Base-by-base conservation (phyloP, 2,329 filamentous ascomycete genomes). In the Alternaria brassicae region DNA sequence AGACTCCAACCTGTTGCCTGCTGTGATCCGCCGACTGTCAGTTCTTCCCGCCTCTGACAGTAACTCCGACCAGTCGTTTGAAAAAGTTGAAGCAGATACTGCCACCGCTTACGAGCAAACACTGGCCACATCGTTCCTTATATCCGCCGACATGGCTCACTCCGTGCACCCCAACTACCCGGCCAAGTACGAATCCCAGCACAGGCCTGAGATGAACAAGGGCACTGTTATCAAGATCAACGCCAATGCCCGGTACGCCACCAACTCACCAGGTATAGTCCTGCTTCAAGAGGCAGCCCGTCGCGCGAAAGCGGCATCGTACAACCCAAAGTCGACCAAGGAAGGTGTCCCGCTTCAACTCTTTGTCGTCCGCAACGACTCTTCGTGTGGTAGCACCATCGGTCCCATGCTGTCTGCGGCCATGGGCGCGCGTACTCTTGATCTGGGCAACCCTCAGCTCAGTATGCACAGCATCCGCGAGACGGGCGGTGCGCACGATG, bases 151-250 rank as follows among this genome's bases (percentile, higher is more conserved):
- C 77, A 98, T 99, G 95, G 93, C 95, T 1, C 95, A 99, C 81
- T 91, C 91, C 5, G 89, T 99, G 13, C 92, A 99, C 79, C 95
- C 95, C 57, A 99, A 99, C 82, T 99, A 97, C 77, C 85, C 89
- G 4, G 88, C 82, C 69, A 98, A 98, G 80, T 97, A 98, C 80
- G 95, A 99, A 81, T 80, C 88, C 34, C 91, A 92, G 70, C 95
- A 99, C 81, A 88, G 91, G 66, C 95, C 95, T 5, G 89, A 93
- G 79, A 96, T 99, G 86, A 99, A 99, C 85, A 91, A 92, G 78
- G 95, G 95, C 51, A 92, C 92, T 4, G 94, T 98, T 44, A 93
- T 99, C 83, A 99, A 99, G 82, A 86, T 99, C 83, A 99, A 99
- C 76, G 95, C 95, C 63, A 99, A 98, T 78, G 92, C 95, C 69